phyloP scores from a whole-genome alignment of 2,329 filamentous ascomycete species.

The Raffaelea ambrosiae region DNA sequence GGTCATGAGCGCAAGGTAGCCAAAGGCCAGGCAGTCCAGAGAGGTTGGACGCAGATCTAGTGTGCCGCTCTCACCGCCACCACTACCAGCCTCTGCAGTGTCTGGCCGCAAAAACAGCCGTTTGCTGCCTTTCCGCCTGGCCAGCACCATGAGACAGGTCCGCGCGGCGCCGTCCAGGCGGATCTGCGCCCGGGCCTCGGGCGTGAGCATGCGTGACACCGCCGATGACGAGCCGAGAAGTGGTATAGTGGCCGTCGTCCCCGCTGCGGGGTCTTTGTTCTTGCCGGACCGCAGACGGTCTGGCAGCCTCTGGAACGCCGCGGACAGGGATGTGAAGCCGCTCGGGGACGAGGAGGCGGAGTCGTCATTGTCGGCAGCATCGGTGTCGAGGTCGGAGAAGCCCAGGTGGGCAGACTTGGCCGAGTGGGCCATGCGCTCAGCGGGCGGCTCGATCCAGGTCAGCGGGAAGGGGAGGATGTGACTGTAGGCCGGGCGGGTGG shows the following conservation, averaged over 20 bases:
- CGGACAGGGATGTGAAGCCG: slow-evolving; percentile 20
- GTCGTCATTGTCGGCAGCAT: slow-evolving; percentile 25
- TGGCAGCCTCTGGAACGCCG: slow-evolving; percentile 9
- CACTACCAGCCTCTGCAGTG: slow-evolving; percentile 14
- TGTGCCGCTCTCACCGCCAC: slow-evolving; percentile 16
- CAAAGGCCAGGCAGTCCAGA: slow-evolving; percentile 73
- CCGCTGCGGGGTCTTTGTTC: background rate
- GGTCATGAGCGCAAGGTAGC: slow-evolving; percentile 69
- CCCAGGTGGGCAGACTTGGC: slow-evolving; percentile 61
- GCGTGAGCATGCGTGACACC: slow-evolving; percentile 55
- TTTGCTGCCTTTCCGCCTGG: slow-evolving; percentile 46
- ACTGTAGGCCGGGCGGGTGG: slow-evolving; percentile 74
- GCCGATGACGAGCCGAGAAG: background rate
- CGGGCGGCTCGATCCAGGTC: slow-evolving; percentile 76
- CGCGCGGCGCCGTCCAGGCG: slow-evolving; percentile 64
- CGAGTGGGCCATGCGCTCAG: slow-evolving; percentile 62
- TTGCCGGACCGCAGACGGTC: slow-evolving; percentile 7
- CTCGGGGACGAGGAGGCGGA: slow-evolving; percentile 25
- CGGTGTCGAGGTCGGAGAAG: slow-evolving; percentile 57
- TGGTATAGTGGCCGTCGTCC: background rate
- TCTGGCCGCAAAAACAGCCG: slow-evolving; percentile 41
- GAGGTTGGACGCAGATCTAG: slow-evolving; percentile 37
- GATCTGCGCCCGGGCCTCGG: slow-evolving; percentile 66
- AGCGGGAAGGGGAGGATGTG: slow-evolving; percentile 74
- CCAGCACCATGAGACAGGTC: slow-evolving; percentile 63